phyloP scores from a whole-genome alignment of 2,329 filamentous ascomycete species.

The Zymoseptoria crescenta region DNA sequence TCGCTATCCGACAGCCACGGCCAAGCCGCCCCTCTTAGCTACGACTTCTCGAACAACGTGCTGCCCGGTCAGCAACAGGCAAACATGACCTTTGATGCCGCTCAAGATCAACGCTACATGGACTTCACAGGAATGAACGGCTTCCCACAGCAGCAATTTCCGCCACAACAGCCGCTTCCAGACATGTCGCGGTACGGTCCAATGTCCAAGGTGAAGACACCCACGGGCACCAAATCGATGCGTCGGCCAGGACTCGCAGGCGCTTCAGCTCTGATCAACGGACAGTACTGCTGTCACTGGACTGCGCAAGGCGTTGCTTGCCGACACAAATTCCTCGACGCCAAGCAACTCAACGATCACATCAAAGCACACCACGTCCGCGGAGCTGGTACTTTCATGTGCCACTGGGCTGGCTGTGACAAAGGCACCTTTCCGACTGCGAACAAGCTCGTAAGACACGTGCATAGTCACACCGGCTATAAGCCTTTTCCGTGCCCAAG shows the following conservation, averaged over 20 bases:
- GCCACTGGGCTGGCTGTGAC: conserved; percentile 47
- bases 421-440: conserved; percentile 35
- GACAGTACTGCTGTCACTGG: conserved; percentile 26
- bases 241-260: conserved; percentile 21
- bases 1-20: not conserved
- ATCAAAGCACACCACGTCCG: conserved; percentile 45
- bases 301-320: conserved; percentile 15
- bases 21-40: not conserved
- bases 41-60: conserved; percentile 3
- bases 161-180: not conserved
- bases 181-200: conserved; percentile 4
- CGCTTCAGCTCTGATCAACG: conserved; percentile 20
- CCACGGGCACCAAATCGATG: conserved; percentile 13
- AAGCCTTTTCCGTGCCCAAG: conserved; percentile 40
- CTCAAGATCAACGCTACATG: conserved; percentile 3
- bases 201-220: conserved; percentile 14
- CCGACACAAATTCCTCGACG: conserved; percentile 33
- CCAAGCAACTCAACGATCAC: conserved; percentile 49
- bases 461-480: conserved; percentile 56
- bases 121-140: conserved; percentile 6
- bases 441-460: conserved; percentile 54
- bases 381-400: conserved; percentile 23
- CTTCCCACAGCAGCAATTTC: not conserved
- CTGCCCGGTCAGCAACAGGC: not conserved
- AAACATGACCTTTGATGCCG: conserved; percentile 4